A percentile compares a stretch with the other conserved stretches of the same genome.
These are phyloP conservation scores for Pseudocercospora vitis DNA, from an alignment of 2,329 filamentous ascomycete genomes.

Conservation along the genomic window DNA sequence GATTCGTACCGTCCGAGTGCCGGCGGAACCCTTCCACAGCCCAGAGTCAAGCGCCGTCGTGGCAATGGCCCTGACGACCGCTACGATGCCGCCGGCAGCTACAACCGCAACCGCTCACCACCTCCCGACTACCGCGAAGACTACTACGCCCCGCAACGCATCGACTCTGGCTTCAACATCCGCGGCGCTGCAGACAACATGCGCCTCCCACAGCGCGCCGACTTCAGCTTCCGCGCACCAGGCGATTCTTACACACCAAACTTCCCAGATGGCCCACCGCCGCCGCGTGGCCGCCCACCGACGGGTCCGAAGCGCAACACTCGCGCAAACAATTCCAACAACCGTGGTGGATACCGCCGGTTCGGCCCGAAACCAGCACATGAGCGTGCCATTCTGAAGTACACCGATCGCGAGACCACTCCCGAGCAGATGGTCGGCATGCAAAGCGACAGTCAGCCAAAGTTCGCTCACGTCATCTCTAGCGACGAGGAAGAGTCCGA, in stretches of 20 bases:
- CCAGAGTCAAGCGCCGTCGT: neutral
- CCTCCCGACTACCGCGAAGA: slow-evolving; percentile 6
- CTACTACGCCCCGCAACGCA: neutral
- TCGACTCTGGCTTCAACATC: slow-evolving; percentile 28
- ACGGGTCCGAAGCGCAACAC: slow-evolving; percentile 7
- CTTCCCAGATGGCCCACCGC: slow-evolving; percentile 26
- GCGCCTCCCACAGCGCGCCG: slow-evolving; percentile 19
- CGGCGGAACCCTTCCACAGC: no score
- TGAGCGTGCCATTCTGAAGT: slow-evolving; percentile 46
- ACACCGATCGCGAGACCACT: slow-evolving; percentile 41
- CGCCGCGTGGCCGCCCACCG: slow-evolving; percentile 13
- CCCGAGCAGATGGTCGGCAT: slow-evolving; percentile 50
- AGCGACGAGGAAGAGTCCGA: slow-evolving; percentile 40
- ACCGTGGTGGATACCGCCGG: slow-evolving; percentile 2
- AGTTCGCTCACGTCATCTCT: slow-evolving; percentile 47
- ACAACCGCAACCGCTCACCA: slow-evolving; percentile 6
- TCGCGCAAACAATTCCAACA: slow-evolving; percentile 7
- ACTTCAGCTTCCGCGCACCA: slow-evolving; percentile 31
- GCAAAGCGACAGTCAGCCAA: slow-evolving; percentile 39
- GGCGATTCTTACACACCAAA: slow-evolving; percentile 19
- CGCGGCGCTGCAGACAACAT: slow-evolving; percentile 27
- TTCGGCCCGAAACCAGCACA: slow-evolving; percentile 40
- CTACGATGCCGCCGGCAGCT: slow-evolving; percentile 5
- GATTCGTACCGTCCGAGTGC: slow-evolving; percentile 14
- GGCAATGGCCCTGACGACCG: neutral